phyloP scores from a whole-genome alignment of 2,329 filamentous ascomycete genomes.

The Alternaria angustiovoidea region DNA sequence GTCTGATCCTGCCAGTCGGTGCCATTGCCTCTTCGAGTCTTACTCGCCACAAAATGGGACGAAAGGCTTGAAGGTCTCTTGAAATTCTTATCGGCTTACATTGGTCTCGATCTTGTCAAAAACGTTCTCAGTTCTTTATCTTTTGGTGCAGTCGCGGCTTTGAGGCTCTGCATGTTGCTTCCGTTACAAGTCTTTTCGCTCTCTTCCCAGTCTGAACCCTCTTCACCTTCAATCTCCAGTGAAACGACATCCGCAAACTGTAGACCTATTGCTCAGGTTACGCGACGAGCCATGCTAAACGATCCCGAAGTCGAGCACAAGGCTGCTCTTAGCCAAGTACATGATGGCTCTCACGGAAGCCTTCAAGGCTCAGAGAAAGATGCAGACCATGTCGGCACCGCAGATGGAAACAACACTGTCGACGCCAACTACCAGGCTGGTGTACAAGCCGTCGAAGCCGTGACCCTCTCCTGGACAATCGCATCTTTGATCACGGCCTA shows the following conservation, averaged over 20 bases:
- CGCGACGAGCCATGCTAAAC: not conserved
- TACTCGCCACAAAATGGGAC: not conserved
- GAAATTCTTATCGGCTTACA: not conserved
- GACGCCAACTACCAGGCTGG: constrained; percentile 4
- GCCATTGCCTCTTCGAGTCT: not conserved
- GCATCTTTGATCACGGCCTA: constrained; percentile 8
- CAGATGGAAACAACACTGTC: not conserved
- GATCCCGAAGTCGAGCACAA: not conserved
- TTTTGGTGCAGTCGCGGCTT: not conserved
- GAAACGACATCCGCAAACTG: not conserved
- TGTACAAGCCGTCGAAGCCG: constrained; percentile 11
- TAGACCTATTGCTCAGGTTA: not conserved
- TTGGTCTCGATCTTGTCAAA: not conserved
- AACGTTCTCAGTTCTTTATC: not conserved
- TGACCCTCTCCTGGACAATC: constrained; percentile 10
- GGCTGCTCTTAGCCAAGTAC: not conserved
- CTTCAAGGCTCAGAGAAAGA: not conserved
- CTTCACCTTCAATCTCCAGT: not conserved
- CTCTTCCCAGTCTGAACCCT: not conserved
- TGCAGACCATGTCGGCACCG: not conserved
- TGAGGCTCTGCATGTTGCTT: not conserved
- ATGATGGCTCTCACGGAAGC: not conserved
- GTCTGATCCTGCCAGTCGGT: not conserved
- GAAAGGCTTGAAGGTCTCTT: not conserved
- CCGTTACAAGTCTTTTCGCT: not conserved